These are phyloP conservation scores for Pseudocercospora vitis DNA, from an alignment of 2,329 filamentous ascomycete genomes.

Conservation along the genomic window DNA sequence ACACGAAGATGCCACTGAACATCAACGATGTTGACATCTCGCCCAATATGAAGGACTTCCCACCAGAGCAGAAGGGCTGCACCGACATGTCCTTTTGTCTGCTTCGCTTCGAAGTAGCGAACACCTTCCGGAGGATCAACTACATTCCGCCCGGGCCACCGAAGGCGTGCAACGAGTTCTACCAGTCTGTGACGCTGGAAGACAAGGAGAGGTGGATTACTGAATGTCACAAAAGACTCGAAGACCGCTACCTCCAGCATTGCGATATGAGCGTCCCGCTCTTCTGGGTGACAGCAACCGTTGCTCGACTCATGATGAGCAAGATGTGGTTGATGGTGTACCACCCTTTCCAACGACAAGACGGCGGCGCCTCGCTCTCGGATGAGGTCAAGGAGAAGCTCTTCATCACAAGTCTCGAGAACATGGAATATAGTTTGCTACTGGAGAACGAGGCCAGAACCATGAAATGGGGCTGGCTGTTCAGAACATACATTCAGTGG, in stretches of 20 bases:
- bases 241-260: constrained; percentile 52
- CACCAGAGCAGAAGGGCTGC: constrained; percentile 51
- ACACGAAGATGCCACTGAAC: constrained; percentile 60
- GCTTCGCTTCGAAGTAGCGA: constrained; percentile 54
- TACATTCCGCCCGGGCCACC: constrained; percentile 47
- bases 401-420: constrained; percentile 70
- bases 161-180: constrained; percentile 44
- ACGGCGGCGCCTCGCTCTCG: constrained; percentile 57
- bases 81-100: constrained; percentile 60
- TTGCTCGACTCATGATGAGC: constrained; percentile 69
- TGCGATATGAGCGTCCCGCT: constrained; percentile 59
- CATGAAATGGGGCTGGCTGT: constrained; percentile 65
- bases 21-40: constrained; percentile 56
- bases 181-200: constrained; percentile 46
- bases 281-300: constrained; percentile 67
- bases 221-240: constrained; percentile 48
- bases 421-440: constrained; percentile 68
- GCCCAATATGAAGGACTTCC: constrained; percentile 51
- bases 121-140: constrained; percentile 48
- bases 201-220: constrained; percentile 54
- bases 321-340: constrained; percentile 79
- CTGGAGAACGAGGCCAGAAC: constrained; percentile 64
- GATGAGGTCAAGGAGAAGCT: constrained; percentile 66
- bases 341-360: constrained; percentile 66
- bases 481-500: constrained; percentile 65